Conservation (phyloP, 106 monocot species). For the Alisma plantagoaquatica region DNA sequence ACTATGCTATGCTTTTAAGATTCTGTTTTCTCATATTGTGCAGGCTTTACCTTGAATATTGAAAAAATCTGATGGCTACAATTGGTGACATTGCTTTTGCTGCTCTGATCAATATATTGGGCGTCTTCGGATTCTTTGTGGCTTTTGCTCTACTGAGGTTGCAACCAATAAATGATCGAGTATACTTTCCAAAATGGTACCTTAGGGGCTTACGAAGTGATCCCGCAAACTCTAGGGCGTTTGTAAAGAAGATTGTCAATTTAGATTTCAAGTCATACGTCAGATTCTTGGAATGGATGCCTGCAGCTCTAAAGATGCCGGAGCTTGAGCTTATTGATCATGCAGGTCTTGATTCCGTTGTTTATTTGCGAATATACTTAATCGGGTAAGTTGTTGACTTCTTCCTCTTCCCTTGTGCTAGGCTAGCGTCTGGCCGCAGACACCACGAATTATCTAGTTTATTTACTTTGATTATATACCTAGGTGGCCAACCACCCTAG, state of each 20-base stretch:
- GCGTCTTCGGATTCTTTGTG: conserved; percentile 49
- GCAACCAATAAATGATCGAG: conserved; percentile 74
- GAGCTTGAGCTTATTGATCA: conserved; percentile 12
- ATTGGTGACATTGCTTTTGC: conserved; percentile 53
- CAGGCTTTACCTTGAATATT: no score
- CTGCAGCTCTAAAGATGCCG: conserved; percentile 7
- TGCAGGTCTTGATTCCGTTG: conserved; percentile 16
- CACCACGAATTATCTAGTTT: no score
- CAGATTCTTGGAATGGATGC: conserved; percentile 9
- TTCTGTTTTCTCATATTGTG: no score
- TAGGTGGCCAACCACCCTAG: no score
- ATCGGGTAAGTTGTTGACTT: conserved; percentile 59
- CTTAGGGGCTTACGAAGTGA: conserved; percentile 66
- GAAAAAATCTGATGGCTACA: no score
- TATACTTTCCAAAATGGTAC: no score
- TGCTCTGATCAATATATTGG: conserved; percentile 67
- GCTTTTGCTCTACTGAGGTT: conserved; percentile 66
- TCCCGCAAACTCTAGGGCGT: conserved; percentile 38
- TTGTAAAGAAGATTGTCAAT: conserved; percentile 3
- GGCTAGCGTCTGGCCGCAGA: no score
- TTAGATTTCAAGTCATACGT: conserved; percentile 4
- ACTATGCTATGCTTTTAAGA: no score
- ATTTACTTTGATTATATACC: no score
- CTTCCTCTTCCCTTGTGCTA: no score
- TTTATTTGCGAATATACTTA: conserved; percentile 71